phyloP scores from a whole-genome alignment of 495 filamentous ascomycete species.

The Corynascus novoguineensis region DNA sequence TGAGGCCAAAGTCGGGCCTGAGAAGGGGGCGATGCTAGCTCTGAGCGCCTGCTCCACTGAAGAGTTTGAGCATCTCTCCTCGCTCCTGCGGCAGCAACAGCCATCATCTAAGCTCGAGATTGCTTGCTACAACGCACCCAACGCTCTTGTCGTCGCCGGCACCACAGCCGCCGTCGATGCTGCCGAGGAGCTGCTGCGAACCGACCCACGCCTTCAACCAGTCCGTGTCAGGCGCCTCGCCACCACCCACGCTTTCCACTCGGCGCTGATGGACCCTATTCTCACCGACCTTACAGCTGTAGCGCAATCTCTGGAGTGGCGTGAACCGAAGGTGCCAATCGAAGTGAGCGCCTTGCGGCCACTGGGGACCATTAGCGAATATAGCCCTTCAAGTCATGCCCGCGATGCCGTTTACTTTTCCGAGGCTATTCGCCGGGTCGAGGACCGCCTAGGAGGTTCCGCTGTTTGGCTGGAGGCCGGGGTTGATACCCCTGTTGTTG shows the following conservation, averaged over 20 bases:
- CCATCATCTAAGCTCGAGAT: slow-evolving; percentile 25
- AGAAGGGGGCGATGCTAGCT: slow-evolving; percentile 46
- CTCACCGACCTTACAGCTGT: too few species aligned
- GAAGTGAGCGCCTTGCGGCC: slow-evolving; percentile 23
- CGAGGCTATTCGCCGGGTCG: slow-evolving; percentile 29
- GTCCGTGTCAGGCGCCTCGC: slow-evolving; percentile 24
- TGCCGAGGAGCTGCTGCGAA: slow-evolving; percentile 17
- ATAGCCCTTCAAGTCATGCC: neutral
- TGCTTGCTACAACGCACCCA: slow-evolving; percentile 51
- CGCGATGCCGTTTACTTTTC: slow-evolving; percentile 33
- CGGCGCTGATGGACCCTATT: slow-evolving; percentile 35
- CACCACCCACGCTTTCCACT: slow-evolving; percentile 45
- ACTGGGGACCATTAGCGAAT: neutral
- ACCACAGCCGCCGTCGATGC: slow-evolving; percentile 30
- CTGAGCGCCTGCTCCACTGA: slow-evolving; percentile 17
- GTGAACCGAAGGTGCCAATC: slow-evolving; percentile 26
- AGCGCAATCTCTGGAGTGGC: too few species aligned
- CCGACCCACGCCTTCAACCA: slow-evolving; percentile 4
- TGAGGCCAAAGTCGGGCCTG: slow-evolving; percentile 31
- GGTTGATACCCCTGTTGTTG: slow-evolving; percentile 12
- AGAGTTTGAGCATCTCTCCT: slow-evolving; percentile 23
- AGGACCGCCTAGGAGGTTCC: slow-evolving; percentile 14
- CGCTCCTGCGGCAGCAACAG: slow-evolving; percentile 19
- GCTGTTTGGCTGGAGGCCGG: slow-evolving; percentile 18
- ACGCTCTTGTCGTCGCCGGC: slow-evolving; percentile 45